Base-by-base conservation (phyloP, 352 stramenopile species). In the Phytophthora ramorum region DNA sequence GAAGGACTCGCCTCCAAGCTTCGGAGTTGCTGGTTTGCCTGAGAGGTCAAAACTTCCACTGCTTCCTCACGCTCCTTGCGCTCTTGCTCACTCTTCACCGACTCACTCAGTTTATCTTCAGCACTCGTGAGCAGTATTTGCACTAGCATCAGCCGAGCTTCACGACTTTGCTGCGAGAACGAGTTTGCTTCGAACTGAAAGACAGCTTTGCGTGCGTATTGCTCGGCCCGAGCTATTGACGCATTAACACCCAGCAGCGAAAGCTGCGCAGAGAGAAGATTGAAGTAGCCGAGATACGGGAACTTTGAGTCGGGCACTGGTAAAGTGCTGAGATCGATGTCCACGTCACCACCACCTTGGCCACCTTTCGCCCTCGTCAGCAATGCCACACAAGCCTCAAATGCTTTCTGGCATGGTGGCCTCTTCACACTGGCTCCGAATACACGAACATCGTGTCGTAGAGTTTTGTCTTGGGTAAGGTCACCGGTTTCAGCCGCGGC, bases 281-380 rank as follows among this genome's bases (percentile, higher is more conserved):
- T 56, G 20, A 61, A 76, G 53, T 75, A 73, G 8, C 74, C 74
- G 14, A 55, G 35, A 28, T 62, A 82, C 3, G 41, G 52, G 34
- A 82, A 82, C 19, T 54, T 66, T 4, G 67, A 72, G 45, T 82
- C 69, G 1, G 71, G 67, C 4, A 82, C 59, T 4, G 74, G 71
- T 10, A 79, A 50, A 43, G 48, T 24, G 28, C 45, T 71, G 6
- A 9, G 3, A 13, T 71, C 67, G 20, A 79, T 75, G 6, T 19
- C 0, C 16, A 70, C 60, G 52, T 77, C 50, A 0, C 53, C 69
- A 38, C 51, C 63, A 35, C 63, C 66, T 63, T 41, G 55, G 0
- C 66, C 69, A 34, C 67, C 65, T 32, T 55, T 69, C 1, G 41
- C 24, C 19, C 67, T 78, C 10, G 61, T 71, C 10, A 82, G 52